A percentile compares a stretch with the other conserved stretches of the same genome.
Evolutionary conservation across 1,139 yeast genomes (phyloP).

Genomic region (Groenewaldozyma sp.): DNA sequence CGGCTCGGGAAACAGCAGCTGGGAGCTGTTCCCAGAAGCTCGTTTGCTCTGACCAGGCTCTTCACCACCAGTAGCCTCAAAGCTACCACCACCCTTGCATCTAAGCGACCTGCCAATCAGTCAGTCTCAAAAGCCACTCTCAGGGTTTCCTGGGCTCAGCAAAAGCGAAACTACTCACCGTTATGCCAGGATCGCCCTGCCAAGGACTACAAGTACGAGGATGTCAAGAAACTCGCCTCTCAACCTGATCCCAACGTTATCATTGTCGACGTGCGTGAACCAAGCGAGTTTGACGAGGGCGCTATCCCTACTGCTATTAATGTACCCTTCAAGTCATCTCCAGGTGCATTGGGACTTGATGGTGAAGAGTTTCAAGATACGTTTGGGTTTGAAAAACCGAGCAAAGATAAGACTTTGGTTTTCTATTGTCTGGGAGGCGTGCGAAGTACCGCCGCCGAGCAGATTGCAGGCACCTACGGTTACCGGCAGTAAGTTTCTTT

Average conservation of each 20-base stretch:
- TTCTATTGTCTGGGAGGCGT: slow-evolving; percentile 93
- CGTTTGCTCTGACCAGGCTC: too few relatives aligned
- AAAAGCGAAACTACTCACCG: slow-evolving; percentile 17
- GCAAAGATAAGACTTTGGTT: slow-evolving; percentile 57
- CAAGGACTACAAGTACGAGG: slow-evolving; percentile 46
- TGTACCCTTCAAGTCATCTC: slow-evolving; percentile 82
- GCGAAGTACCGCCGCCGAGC: slow-evolving; percentile 85
- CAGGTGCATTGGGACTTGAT: slow-evolving; percentile 82
- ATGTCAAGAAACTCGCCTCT: slow-evolving; percentile 41
- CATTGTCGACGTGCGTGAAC: slow-evolving; percentile 87
- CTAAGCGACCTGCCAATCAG: background rate
- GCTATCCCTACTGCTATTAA: slow-evolving; percentile 83
- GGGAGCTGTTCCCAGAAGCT: too few relatives aligned
- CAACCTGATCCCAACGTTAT: slow-evolving; percentile 36
- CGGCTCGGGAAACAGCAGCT: too few relatives aligned
- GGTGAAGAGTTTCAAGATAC: slow-evolving; percentile 70
- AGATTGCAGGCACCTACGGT: slow-evolving; percentile 83
- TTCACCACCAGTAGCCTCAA: too few relatives aligned
- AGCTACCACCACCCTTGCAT: too few relatives aligned
- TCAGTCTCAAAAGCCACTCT: background rate
- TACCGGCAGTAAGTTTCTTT: slow-evolving; percentile 41
- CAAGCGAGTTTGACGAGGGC: slow-evolving; percentile 56
- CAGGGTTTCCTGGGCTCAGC: too few relatives aligned
- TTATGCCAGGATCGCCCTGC: slow-evolving; percentile 36
- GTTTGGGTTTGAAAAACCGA: slow-evolving; percentile 82